Base-by-base conservation (phyloP, 495 filamentous ascomycete genomes). In the Penicillium macrosclerotiorum region DNA sequence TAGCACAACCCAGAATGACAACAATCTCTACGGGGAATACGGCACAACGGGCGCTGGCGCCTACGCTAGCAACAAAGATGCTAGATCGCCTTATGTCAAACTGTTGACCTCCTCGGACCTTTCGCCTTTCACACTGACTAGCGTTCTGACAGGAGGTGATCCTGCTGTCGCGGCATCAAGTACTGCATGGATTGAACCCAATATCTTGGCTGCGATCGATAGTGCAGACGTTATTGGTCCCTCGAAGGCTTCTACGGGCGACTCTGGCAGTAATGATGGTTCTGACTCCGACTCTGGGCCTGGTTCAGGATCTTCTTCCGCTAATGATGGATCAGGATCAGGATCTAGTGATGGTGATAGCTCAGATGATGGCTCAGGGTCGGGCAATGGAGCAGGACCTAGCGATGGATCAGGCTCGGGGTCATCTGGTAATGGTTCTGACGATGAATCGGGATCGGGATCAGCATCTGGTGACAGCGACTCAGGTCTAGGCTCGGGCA, bases 21-120 rank as follows among this genome's bases (percentile, higher is more conserved):
- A 9, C n/a, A 52, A 52, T 17, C 29, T 52, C n/a, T 44, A 43
- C 22, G 49, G 25, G 2, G 49, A 52, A 35, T 47, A 52, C 14
- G 43, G 9, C 5, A 38, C 35, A 14, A 47, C 37, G 5, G 49
- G 49, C 17, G 20, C 24, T 6, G 49, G 49, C 4, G 31, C 38
- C 3, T 52, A 47, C 14, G 8, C 18, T 1, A 52, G 29, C 38
- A 52, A 52, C 14, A 33, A 37, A 26, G 38, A 37, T 3, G 32
- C 37, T 5, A 42, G 49, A 12, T 37, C 43, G 1, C 14, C 8
- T 4, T 52, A 43, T 8, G 38, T 52, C 3, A 9, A 37, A 4
- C 26, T 52, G 6, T n/a, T n/a, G n/a, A n/a, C n/a, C n/a, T n/a
- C n/a, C n/a, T n/a, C n/a, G n/a, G n/a, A n/a, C n/a, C n/a, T n/a